These are phyloP conservation scores for Pisolithus marmoratus DNA, from an alignment of 768 basidiomycete genomes.

Conservation along the genomic window DNA sequence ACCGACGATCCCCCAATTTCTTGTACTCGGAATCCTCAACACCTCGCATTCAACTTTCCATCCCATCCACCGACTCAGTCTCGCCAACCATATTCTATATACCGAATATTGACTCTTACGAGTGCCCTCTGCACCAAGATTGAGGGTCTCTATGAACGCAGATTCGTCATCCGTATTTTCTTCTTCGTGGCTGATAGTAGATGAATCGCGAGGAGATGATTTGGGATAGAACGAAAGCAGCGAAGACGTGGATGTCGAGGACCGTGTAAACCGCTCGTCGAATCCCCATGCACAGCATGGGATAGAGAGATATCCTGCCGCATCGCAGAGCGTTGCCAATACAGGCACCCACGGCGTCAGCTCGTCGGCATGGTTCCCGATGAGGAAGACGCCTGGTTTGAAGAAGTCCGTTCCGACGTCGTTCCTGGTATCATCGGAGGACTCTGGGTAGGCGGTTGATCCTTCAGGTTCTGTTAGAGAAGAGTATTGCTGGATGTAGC, in stretches of 20 bases:
- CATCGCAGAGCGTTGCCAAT: slow-evolving; percentile 54
- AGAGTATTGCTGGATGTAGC: neutral
- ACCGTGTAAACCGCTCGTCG: slow-evolving; percentile 58
- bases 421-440: neutral
- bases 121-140: slow-evolving; percentile 57
- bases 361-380: slow-evolving; percentile 96
- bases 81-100: slow-evolving; percentile 86
- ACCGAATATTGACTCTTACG: slow-evolving; percentile 67
- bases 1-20: slow-evolving; percentile 93
- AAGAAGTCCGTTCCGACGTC: slow-evolving; percentile 15
- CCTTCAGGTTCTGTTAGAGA: slow-evolving; percentile 8
- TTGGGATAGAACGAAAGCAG: slow-evolving; percentile 1
- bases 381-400: slow-evolving; percentile 58
- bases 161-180: slow-evolving; percentile 19
- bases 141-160: slow-evolving; percentile 38
- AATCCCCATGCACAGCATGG: slow-evolving; percentile 90
- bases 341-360: slow-evolving; percentile 93
- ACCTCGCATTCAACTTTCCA: slow-evolving; percentile 86
- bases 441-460: too few species aligned
- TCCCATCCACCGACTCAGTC: slow-evolving; percentile 65
- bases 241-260: slow-evolving; percentile 26
- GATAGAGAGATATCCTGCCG: slow-evolving; percentile 72
- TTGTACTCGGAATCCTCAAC: slow-evolving; percentile 86
- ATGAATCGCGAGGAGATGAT: slow-evolving; percentile 10
- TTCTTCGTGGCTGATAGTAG: too few species aligned